Base-by-base conservation (phyloP, 257 asterid genomes). In the Plantago major region DNA sequence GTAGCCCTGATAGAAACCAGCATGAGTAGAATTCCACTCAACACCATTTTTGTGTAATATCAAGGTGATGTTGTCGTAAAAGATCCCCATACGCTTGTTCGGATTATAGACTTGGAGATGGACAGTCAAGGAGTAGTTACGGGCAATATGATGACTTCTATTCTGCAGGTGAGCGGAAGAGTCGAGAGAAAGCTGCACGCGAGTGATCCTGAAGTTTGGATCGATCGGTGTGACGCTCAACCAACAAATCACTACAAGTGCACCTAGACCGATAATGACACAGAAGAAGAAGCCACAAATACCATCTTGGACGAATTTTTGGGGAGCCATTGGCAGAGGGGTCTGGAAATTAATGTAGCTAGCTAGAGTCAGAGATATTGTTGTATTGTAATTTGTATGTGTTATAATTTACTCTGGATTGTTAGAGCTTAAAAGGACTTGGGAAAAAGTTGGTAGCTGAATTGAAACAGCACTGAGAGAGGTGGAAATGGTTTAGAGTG, bases 51-150 rank as follows among this genome's bases (percentile, higher is more conserved):
- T 18, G 44, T 59, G 55, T 71, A 80, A 30, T 37, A 44, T 55
- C 57, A 80, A 42, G 43, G 5, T 45, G 43, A 76, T 60, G 33
- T 57, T 52, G 11, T 52, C 53, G 50, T 76, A 76, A 44, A 68
- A 73, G 28, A 80, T 66, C 47, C 73, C 78, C 68, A 80, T 76
- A 16, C 63, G 74, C 62, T 74, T 76, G 82, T 80, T 80, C 12
- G 80, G 82, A 63, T 80, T 76, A 26, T 44, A 71, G 72, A 80
- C 46, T 30, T 56, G 22, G 18, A 76, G 52, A 53, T 66, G 49
- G 1, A 80, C 43, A 15, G 68, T 18, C 14, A 75, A 7, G 10
- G 68, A 43, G 56, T 33, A 15, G 52, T 47, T 11, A 66, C 59
- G 0, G 74, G 40, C 26, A 33, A 5, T 7, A 4, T 33, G 40